phyloP scores from a whole-genome alignment of 225 moss, liverwort and hornwort genomes.

The Rhytidiadelphus loreus region DNA sequence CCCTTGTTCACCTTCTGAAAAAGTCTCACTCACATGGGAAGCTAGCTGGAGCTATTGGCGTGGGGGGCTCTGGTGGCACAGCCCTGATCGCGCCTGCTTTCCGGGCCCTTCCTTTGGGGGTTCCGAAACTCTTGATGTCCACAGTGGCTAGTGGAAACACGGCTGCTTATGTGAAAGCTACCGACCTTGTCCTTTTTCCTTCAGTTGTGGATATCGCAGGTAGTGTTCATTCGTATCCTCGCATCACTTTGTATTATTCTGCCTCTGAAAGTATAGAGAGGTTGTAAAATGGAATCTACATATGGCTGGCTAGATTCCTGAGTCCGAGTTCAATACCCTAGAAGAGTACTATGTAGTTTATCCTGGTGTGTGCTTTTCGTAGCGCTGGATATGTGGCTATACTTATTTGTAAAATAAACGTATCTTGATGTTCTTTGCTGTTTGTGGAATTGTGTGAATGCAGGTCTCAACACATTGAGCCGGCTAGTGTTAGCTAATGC shows the following conservation, averaged over 20 bases:
- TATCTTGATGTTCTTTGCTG: background rate
- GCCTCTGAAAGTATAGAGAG: background rate
- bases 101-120: constrained; percentile 75
- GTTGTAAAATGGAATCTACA: background rate
- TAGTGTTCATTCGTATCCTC: background rate
- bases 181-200: constrained; percentile 77
- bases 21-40: constrained; percentile 52
- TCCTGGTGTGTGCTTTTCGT: background rate
- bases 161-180: constrained; percentile 54
- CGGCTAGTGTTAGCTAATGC: constrained; percentile 64
- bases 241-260: background rate
- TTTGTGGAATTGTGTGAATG: constrained; percentile 11
- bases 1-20: constrained; percentile 57
- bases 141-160: constrained; percentile 93
- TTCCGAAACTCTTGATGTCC: constrained; percentile 80
- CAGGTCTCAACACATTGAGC: constrained; percentile 77
- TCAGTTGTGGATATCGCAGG: constrained; percentile 95
- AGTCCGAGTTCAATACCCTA: background rate
- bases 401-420: background rate
- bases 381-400: background rate
- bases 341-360: background rate
- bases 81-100: constrained; percentile 80
- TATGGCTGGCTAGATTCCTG: background rate
- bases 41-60: constrained; percentile 75
- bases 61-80: constrained; percentile 85